Evolutionary conservation across 2,329 filamentous ascomycete species (phyloP), one percentile per base, ranked within the genome.

Genomic region (Cercospora berteroae): DNA sequence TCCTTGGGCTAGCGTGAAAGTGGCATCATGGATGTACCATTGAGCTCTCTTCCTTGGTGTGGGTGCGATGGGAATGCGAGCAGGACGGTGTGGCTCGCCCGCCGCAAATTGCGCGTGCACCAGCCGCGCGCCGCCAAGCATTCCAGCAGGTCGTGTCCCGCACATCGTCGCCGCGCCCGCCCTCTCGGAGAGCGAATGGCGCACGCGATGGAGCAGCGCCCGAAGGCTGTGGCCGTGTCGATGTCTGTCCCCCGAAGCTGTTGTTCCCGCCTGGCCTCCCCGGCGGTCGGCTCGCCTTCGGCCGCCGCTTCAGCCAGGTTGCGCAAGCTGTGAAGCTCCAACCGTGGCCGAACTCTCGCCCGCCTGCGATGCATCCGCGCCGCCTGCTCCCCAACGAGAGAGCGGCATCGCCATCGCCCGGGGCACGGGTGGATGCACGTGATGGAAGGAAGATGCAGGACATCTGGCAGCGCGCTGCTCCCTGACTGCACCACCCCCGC

Each of bases 21-120:
- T 50, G 52, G 31, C 25, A 29, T 29, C 52, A 57, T 31, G 52
- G 52, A 57, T 57, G 52, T 33, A 29, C 25, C 52, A 31, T 57
- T 29, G 52, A 57, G 52, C 52, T 57, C 52, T 57, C 20, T 57
- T 29, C 52, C 52, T 57, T 57, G 52, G 52, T n/a, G 20, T 27
- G 31, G 52, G 52, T 31, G 10, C 52, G 52, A 33, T 29, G 31
- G 52, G 52, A 29, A 57, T 57, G 52, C 25, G 29, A 18, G 52
- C 52, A 27, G 9, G 36, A 48, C 42, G 10, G n/a, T 18, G n/a
- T 23, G 42, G 18, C 20, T n/a, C 44, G 44, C 20, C 18, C 44
- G 44, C 18, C 44, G 44, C 12, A 23, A 23, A 50, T 50, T 20
- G 18, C 12, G 18, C 44, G 44, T 23, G 42, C 42, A 48, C 52